Evolutionary conservation across 2,329 filamentous ascomycete species (phyloP), one percentile per base, ranked within the genome.

Genomic region (Cordyceps fumosorosea): DNA sequence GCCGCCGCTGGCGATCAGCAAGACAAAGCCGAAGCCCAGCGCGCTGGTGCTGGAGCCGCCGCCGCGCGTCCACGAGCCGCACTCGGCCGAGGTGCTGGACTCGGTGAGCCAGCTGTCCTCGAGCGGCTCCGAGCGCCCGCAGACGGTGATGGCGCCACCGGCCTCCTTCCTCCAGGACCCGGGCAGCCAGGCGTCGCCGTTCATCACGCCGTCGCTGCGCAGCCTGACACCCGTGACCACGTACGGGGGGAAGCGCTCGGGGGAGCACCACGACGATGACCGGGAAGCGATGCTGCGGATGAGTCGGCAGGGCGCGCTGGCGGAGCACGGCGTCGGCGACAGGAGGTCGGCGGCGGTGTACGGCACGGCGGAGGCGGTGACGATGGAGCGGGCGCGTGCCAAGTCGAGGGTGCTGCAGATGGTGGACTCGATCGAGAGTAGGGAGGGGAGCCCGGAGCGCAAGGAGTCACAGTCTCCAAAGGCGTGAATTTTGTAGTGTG

Each of bases 341-440:
- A 2, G 44, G n/a, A 29, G 71, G 56, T 69, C 73, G 11, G 71
- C 74, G 42, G 72, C 72, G 18, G 65, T 78, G 32, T 74, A 77
- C 32, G 58, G 58, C 55, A 80, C 77, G 22, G 82, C 81, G 3
- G 76, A 83, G 68, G 78, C 76, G n/a, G 73, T 83, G 56, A 71
- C 71, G 48, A 64, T 78, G 24, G 74, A 78, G 66, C 71, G 71
- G 63, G 76, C 79, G 11, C 69, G 74, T 65, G 79, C 78, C 16
- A 57, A 57, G 47, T 62, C 60, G 16, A 71, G 77, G 42, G 83
- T 86, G 32, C 69, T 83, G 53, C 76, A 78, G 52, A 84, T 86
- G 81, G 81, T 86, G 45, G 77, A 85, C 67, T 78, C 73, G 63
- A 77, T 85, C 63, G 83, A 86, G 75, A 76, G 70, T 40, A 70